Base-by-base conservation (phyloP, 2,329 filamentous ascomycete species). In the Falciphora oryzae region DNA sequence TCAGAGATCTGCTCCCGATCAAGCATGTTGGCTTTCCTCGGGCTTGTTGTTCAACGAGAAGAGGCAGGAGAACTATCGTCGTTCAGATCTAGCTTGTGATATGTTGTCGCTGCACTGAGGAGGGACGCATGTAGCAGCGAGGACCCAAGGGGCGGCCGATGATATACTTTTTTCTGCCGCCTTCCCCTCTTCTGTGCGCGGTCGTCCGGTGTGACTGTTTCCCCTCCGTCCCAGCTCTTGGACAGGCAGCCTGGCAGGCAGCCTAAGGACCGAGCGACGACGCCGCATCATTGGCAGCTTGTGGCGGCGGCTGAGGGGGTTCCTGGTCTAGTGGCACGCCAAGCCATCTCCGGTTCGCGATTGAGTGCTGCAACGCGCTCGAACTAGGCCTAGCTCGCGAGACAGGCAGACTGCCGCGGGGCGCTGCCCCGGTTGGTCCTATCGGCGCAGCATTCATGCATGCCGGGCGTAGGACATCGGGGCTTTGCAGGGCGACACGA, bases 1-100 rank as follows among this genome's bases (percentile, higher is more conserved):
- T 68, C 66, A 27, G 66, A 65, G 44, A 68, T 27, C 53, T 62
- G 58, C 27, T 64, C 65, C 58, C 58, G 58, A 11, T 53, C 44
- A 53, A 53, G 44, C 44, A 53, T 53, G 22, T 11, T 53, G 44
- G 44, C 18, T 22, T 50, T 53, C 7, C 44, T 25, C 7, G 14
- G 1, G 44, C 44, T 53, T 10, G 44, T 3, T 4, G 44, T 25
- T 50, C 16, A 22, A 8, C 38, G 38, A 22, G 32, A 14, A 4
- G 22, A 11, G 44, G 44, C 10, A 4, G 44, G 22, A 11, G 44
- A 22, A 11, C 5, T 10, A 7, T 22, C 8, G 22, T 53, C 6
- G 22, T 53, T 53, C 44, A 53, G 44, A 22, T 4, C n/a, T 53
- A 22, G 44, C 22, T 53, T n/a, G 8, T 5, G 44, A 53, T 53